Percentiles rank a stretch among this genome's conserved stretches.
Evolutionary conservation across 345 rosid genomes (phyloP).

Genomic region (Populus nigra): DNA sequence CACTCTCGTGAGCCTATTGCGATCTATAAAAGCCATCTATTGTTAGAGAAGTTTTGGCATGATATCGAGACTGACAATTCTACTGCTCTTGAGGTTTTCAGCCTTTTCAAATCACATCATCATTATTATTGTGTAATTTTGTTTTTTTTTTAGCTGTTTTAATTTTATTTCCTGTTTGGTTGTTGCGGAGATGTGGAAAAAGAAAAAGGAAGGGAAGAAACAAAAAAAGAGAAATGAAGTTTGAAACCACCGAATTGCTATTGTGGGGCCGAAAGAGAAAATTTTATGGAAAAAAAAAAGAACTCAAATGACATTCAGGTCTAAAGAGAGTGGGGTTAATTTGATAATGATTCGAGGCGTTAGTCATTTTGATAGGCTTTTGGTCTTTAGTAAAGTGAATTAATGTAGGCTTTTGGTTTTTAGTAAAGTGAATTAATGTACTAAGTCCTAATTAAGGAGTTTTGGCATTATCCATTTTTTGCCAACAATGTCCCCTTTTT

Average conservation of each 20-base stretch:
- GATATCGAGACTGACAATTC: constrained; percentile 69
- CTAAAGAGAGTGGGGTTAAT: not conserved
- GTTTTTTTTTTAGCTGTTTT: not conserved
- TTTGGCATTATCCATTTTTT: not conserved
- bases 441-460: not conserved
- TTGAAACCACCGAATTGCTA: not conserved
- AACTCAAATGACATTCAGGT: not conserved
- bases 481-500: not conserved
- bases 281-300: not conserved
- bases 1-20: constrained; percentile 57
- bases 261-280: not conserved
- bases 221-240: not conserved
- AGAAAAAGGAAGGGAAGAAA: not conserved
- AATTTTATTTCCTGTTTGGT: constrained; percentile 10
- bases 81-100: constrained; percentile 54
- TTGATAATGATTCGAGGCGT: not conserved
- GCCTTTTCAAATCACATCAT: not conserved
- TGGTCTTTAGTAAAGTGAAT: not conserved
- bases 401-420: not conserved
- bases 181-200: constrained; percentile 8
- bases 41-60: constrained; percentile 65
- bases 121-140: not conserved
- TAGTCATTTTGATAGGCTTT: not conserved
- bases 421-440: not conserved
- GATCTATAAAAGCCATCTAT: constrained; percentile 73